Evolutionary conservation across 768 basidiomycete genomes (phyloP), one percentile per base, ranked within the genome.

Genomic region (Pisolithus tinctorius): DNA sequence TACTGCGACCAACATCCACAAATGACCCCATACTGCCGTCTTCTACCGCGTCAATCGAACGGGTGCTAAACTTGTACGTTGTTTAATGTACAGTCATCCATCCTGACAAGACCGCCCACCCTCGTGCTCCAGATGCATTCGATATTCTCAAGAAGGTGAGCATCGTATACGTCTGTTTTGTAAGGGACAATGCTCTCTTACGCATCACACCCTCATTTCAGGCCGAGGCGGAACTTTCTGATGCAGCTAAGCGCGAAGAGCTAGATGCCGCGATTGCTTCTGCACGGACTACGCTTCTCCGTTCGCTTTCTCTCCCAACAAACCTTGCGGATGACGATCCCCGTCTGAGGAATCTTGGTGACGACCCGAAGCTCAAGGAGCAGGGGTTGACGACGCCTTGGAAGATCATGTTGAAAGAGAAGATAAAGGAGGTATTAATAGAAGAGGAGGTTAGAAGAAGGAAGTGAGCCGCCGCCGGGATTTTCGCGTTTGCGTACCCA

Each of bases 81-180:
- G 55, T 68, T 50, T 64, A 54, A 68, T 59, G 60, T 55, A 55
- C 65, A 93, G 90, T 96, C 69, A 97, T 99, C 63, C 96, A 99
- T 77, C 96, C 96, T 55, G 96, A 99, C 76, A 99, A 98, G 78
- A 87, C 88, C 60, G 74, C 88, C 65, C 91, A 96, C 71, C 75
- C 80, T 27, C 81, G 83, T 61, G 89, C 91, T 47, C 86, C 91
- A 60, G 91, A 96, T 70, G 93, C 93, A 1, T 96, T 96, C 64
- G 93, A 95, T 67, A 63, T 92, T 31, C 76, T 96, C 44, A 96
- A 96, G 75, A 95, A 96, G 82, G 91, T 88, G 47, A 10, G 69
- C 56, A 10, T 49, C n/a, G 27, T 17, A 40, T 40, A 40, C 23
- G 27, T 14, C 13, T 29, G 13, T 36, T 4, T 7, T 7, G 29